Percentiles rank a stretch among this genome's conserved stretches.
phyloP scores from a whole-genome alignment of 345 rosid species.

The Gossypium turneri region DNA sequence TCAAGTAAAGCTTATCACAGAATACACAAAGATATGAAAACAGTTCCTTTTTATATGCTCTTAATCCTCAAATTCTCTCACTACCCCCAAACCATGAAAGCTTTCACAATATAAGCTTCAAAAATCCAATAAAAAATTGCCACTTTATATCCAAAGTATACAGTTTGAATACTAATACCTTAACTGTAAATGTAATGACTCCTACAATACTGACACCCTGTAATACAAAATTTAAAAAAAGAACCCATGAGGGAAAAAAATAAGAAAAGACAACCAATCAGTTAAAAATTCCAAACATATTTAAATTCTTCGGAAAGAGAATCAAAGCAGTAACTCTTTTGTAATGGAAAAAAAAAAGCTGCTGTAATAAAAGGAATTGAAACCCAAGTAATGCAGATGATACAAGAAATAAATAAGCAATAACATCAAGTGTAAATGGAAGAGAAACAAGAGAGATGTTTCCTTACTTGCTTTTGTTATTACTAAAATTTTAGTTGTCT shows the following conservation, averaged over 20 bases:
- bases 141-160: slow-evolving; percentile 14
- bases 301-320: slow-evolving; percentile 2
- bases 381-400: slow-evolving; percentile 13
- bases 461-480: background rate
- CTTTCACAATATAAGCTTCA: background rate
- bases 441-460: background rate
- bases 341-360: slow-evolving; percentile 4
- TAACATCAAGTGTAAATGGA: background rate
- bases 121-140: slow-evolving; percentile 3
- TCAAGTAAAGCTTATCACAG: background rate
- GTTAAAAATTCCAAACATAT: slow-evolving; percentile 11
- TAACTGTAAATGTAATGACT: background rate
- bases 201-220: slow-evolving; percentile 4
- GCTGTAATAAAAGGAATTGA: background rate
- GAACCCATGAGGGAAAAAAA: background rate
- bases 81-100: slow-evolving; percentile 14
- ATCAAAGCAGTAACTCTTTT: slow-evolving; percentile 2
- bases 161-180: slow-evolving; percentile 5
- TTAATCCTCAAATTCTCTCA: slow-evolving; percentile 16
- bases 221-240: background rate
- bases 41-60: slow-evolving; percentile 3
- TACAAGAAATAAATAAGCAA: slow-evolving; percentile 1
- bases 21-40: slow-evolving; percentile 13
- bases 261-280: slow-evolving; percentile 13
- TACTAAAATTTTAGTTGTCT: background rate